These are phyloP conservation scores for Neofusicoccum parvum DNA, from an alignment of 2,329 filamentous ascomycete genomes.

Conservation along the genomic window DNA sequence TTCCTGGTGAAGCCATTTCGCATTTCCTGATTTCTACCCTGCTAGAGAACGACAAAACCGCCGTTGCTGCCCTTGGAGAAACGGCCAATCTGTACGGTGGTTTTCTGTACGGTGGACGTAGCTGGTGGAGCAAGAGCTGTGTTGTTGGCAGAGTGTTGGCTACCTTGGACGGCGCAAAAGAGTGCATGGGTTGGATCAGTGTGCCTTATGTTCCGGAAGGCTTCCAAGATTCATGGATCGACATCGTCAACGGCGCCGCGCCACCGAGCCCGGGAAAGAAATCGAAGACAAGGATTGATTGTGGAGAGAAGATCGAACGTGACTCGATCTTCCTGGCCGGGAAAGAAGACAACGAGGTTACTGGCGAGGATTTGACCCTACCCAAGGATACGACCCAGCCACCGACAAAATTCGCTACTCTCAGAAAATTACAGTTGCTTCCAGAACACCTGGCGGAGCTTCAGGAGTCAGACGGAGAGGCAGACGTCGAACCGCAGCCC, in stretches of 20 bases:
- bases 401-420: neutral
- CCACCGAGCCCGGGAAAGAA: slow-evolving; percentile 28
- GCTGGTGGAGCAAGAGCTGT: slow-evolving; percentile 61
- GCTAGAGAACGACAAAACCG: slow-evolving; percentile 56
- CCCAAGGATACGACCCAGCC: slow-evolving; percentile 34
- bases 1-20: slow-evolving; percentile 56
- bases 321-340: slow-evolving; percentile 28
- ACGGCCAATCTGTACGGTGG: slow-evolving; percentile 57
- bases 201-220: slow-evolving; percentile 44
- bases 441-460: neutral
- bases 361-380: slow-evolving; percentile 40
- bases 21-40: slow-evolving; percentile 59
- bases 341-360: slow-evolving; percentile 24
- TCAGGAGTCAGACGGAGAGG: neutral
- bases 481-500: slow-evolving; percentile 24
- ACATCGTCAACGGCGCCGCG: slow-evolving; percentile 41
- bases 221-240: slow-evolving; percentile 52
- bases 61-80: slow-evolving; percentile 52
- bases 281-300: slow-evolving; percentile 42
- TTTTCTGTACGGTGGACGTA: slow-evolving; percentile 52
- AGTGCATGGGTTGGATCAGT: slow-evolving; percentile 60
- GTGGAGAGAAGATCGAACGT: slow-evolving; percentile 32
- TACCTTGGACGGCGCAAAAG: slow-evolving; percentile 45
- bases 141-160: slow-evolving; percentile 58
- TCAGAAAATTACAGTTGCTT: slow-evolving; percentile 6